Percentiles rank a stretch among this genome's conserved stretches.
These are phyloP conservation scores for Hygrophoropsis aurantiaca DNA, from an alignment of 768 basidiomycete species.

Conservation along the genomic window DNA sequence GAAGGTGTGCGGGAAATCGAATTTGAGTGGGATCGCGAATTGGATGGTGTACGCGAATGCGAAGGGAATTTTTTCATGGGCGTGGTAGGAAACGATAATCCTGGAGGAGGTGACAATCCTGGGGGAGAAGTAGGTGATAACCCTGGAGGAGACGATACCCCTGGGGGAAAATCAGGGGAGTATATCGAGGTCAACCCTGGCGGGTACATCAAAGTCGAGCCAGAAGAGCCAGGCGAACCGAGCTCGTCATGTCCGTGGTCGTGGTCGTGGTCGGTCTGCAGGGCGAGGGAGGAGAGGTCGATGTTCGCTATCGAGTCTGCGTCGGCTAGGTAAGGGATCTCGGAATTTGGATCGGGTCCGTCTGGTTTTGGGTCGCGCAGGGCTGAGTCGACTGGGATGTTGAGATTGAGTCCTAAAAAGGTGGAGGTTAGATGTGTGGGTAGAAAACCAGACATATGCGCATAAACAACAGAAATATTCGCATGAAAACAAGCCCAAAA, in stretches of 20 bases:
- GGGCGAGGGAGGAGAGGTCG: constrained; percentile 31
- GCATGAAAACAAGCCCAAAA: not conserved
- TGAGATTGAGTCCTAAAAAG: constrained; percentile 1
- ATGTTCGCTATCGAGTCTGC: constrained; percentile 28
- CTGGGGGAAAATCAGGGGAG: too few relatives aligned
- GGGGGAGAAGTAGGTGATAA: constrained; percentile 24
- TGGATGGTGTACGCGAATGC: too few relatives aligned
- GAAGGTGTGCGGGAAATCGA: too few relatives aligned
- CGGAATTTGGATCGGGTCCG: not conserved
- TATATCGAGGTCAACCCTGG: too few relatives aligned
- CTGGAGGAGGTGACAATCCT: too few relatives aligned
- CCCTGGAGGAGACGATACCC: too few relatives aligned
- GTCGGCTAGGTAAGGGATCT: not conserved
- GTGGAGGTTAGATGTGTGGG: not conserved
- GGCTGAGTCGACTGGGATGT: not conserved
- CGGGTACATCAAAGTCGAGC: too few relatives aligned
- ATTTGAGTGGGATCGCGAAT: too few relatives aligned
- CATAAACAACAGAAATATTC: not conserved
- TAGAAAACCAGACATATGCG: not conserved
- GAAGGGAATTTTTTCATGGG: too few relatives aligned
- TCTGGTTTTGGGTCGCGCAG: not conserved
- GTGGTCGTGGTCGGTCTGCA: constrained; percentile 26
- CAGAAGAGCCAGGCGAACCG: constrained; percentile 24
- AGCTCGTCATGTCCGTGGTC: constrained; percentile 24
- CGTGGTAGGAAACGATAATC: too few relatives aligned